Percentiles rank a stretch among this genome's conserved stretches.
Conservation (phyloP, 495 filamentous ascomycete species). For the Daldinia bambusicola region DNA sequence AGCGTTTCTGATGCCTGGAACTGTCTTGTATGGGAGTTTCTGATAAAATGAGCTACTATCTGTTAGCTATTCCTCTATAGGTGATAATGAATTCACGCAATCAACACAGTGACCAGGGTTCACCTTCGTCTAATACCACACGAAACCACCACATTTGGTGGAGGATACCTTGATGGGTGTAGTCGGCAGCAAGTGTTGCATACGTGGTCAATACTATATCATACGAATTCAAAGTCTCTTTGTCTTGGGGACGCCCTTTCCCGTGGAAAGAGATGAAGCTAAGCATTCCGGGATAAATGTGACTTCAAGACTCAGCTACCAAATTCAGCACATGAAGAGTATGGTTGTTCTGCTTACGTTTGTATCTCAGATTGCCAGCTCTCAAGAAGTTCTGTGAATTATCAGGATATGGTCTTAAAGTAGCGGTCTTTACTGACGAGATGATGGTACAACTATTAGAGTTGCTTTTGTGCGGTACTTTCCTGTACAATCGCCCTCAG, state of each 20-base stretch:
- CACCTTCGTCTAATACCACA: slow-evolving; percentile 78
- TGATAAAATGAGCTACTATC: neutral
- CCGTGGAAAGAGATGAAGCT: neutral
- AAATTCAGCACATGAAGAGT: neutral
- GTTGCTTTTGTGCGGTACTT: neutral
- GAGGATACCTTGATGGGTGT: slow-evolving; percentile 63
- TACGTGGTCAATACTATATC: neutral
- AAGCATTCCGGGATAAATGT: neutral
- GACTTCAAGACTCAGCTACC: neutral
- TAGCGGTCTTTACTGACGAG: neutral
- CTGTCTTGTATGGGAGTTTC: neutral
- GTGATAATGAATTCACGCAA: neutral
- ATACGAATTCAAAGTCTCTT: neutral
- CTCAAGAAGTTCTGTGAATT: neutral
- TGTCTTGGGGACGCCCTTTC: neutral
- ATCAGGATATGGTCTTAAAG: neutral
- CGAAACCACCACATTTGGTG: slow-evolving; percentile 78
- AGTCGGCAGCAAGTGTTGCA: slow-evolving; percentile 22
- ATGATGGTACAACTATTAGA: neutral
- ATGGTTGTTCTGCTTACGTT: neutral
- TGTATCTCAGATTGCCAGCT: slow-evolving; percentile 5
- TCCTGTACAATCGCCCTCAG: neutral
- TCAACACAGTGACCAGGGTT: neutral
- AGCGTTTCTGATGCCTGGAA: neutral
- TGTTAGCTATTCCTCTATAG: neutral